A percentile compares a stretch with the other conserved stretches of the same genome.
phyloP scores from a whole-genome alignment of 2,329 filamentous ascomycete genomes.

The Fusarium poae region DNA sequence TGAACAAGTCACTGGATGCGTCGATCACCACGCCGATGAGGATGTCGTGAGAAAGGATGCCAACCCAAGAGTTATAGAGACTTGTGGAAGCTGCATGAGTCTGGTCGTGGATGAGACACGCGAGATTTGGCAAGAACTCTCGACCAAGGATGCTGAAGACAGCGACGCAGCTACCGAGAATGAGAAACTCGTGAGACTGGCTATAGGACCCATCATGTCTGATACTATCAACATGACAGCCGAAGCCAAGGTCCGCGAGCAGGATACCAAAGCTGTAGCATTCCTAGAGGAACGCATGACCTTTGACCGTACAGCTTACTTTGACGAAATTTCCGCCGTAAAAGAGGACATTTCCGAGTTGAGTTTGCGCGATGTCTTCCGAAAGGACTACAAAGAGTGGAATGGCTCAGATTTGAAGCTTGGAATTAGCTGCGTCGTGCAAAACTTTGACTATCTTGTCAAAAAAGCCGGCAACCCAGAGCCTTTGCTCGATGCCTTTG shows the following conservation, averaged over 20 bases:
- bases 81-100: slow-evolving; percentile 79
- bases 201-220: slow-evolving; percentile 77
- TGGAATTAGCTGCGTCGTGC: slow-evolving; percentile 76
- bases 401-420: slow-evolving; percentile 66
- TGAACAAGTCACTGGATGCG: slow-evolving; percentile 69
- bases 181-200: slow-evolving; percentile 73
- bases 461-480: slow-evolving; percentile 62
- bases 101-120: slow-evolving; percentile 73
- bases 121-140: slow-evolving; percentile 69
- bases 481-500: slow-evolving; percentile 63
- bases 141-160: slow-evolving; percentile 35
- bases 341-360: slow-evolving; percentile 76
- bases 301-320: slow-evolving; percentile 70
- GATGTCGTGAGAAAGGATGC: slow-evolving; percentile 61
- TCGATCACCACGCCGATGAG: slow-evolving; percentile 87
- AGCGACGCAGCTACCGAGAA: slow-evolving; percentile 56
- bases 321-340: slow-evolving; percentile 69
- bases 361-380: slow-evolving; percentile 74
- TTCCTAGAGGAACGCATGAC: slow-evolving; percentile 66
- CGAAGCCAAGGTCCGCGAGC: slow-evolving; percentile 73
- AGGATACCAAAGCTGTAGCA: slow-evolving; percentile 69
- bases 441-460: slow-evolving; percentile 71
- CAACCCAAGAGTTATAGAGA: slow-evolving; percentile 72
- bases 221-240: slow-evolving; percentile 77
- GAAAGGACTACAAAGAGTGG: slow-evolving; percentile 91